These are phyloP conservation scores for Globisporangium okanoganense DNA, from an alignment of 352 stramenopile species.

Conservation along the genomic window DNA sequence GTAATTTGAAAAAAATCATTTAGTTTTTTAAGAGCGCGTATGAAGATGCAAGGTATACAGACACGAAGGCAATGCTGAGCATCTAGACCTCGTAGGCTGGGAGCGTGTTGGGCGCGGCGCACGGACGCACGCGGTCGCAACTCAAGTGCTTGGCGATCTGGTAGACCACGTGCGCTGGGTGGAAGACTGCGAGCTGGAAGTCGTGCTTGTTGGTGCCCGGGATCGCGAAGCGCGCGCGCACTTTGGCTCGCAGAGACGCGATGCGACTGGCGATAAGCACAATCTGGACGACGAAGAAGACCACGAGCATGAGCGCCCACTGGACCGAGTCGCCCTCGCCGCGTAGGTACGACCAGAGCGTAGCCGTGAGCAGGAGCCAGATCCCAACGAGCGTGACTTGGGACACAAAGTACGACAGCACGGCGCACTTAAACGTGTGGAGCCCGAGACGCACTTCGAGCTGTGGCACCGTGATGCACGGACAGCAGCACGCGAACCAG, in stretches of 20 bases:
- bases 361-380: conserved; percentile 10
- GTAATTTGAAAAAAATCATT: neutral
- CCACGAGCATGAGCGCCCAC: conserved; percentile 1
- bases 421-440: conserved; percentile 6
- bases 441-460: conserved; percentile 11
- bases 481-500: conserved; percentile 13
- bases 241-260: conserved; percentile 11
- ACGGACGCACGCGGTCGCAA: conserved; percentile 10
- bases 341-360: conserved; percentile 4
- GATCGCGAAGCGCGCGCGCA: conserved; percentile 8
- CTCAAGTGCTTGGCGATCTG: conserved; percentile 12
- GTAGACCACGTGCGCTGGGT: conserved; percentile 3
- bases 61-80: neutral
- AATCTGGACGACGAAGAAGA: conserved; percentile 1
- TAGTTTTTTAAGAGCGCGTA: neutral
- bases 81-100: conserved; percentile 11
- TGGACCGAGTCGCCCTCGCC: conserved; percentile 5
- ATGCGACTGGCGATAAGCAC: conserved; percentile 10
- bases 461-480: conserved; percentile 9
- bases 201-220: conserved; percentile 5
- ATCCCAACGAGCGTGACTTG: conserved; percentile 9
- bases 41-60: neutral
- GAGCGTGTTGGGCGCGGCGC: conserved; percentile 5
- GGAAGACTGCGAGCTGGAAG: conserved; percentile 7
- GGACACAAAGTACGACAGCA: conserved; percentile 3